Evolutionary conservation across 371 early-diverging fungal species (phyloP).

Genomic region (Lichtheimia ramosa): DNA sequence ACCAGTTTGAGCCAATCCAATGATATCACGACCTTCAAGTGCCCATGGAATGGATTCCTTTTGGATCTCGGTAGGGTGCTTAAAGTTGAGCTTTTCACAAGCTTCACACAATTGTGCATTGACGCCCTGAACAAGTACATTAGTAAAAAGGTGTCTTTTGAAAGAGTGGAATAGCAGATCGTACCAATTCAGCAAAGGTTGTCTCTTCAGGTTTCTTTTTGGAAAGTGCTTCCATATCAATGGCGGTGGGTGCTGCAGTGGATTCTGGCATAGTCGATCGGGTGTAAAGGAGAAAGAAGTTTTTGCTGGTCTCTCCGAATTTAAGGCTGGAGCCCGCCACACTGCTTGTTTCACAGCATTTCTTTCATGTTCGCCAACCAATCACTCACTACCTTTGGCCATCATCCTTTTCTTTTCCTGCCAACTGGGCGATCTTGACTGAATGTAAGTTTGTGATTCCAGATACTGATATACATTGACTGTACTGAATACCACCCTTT

Average conservation of each 20-base stretch:
- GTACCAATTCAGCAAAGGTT: slow-evolving; percentile 28
- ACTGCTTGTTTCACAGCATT: too few species aligned
- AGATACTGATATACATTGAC: too few species aligned
- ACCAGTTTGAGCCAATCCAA: slow-evolving; percentile 98
- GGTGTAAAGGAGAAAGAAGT: slow-evolving; percentile 4
- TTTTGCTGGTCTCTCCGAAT: not conserved
- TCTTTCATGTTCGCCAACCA: too few species aligned
- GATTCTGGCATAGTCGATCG: slow-evolving; percentile 24
- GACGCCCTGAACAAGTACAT: slow-evolving; percentile 60
- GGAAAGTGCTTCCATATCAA: slow-evolving; percentile 24
- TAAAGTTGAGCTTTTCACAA: slow-evolving; percentile 86
- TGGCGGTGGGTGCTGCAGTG: slow-evolving; percentile 3
- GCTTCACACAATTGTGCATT: slow-evolving; percentile 86
- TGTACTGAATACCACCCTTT: too few species aligned
- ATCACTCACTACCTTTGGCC: too few species aligned
- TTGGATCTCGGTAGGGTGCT: slow-evolving; percentile 94
- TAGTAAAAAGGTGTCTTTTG: not conserved
- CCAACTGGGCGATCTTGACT: too few species aligned
- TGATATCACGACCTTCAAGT: slow-evolving; percentile 88
- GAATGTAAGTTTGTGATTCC: too few species aligned
- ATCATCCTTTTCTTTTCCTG: too few species aligned
- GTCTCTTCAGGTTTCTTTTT: slow-evolving; percentile 28
- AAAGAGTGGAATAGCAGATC: not conserved
- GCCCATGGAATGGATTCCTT: slow-evolving; percentile 88
- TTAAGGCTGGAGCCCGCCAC: too few species aligned